Evolutionary conservation across 495 filamentous ascomycete species (phyloP), one percentile per base, ranked within the genome.

Genomic region (Polyplosphaeria fusca): DNA sequence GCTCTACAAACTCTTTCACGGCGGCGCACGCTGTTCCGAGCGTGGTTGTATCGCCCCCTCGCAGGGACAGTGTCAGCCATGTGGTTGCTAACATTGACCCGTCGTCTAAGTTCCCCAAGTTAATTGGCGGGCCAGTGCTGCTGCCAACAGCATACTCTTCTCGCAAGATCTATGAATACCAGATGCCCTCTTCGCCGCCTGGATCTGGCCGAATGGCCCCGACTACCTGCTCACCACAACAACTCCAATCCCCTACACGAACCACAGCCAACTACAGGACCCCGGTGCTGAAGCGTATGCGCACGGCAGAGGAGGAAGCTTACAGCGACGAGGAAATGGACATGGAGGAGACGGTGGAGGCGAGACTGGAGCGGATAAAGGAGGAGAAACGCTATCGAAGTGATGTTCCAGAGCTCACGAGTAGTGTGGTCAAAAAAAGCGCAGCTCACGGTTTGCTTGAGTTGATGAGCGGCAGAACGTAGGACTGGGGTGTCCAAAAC

Each of bases 401-500:
- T 26, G 47, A 44, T 20, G 67, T 66, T 22, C 50, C 46, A 27
- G 67, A 69, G 18, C 28, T 73, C 37, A 68, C 70, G 57, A 73
- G 71, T 52, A 69, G 65, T 55, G 68, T 67, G 12, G 69, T 71
- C 12, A 74, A 68, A 48, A 70, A 69, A 2, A 30, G 60, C 50
- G 70, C 70, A 24, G 71, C 71, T 32, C 67, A 64, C 20, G 68
- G 69, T 4, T 49, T 74, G 54, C 37, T 74, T 28, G 70, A 72
- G 38, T 60, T 74, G 63, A 60, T 64, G 62, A 44, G 39, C 47
- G 59, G 59, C 5, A 37, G 38, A 16, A 60, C 56, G 60, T 52
- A 18, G 18, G 9, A 42, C 30, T 35, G n/a, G n/a, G n/a, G n/a
- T n/a, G n/a, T n/a, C n/a, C n/a, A n/a, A n/a, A n/a, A n/a, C n/a